Conservation (phyloP, 106 monocot genomes). For the Dioscorea zingiberensis region DNA sequence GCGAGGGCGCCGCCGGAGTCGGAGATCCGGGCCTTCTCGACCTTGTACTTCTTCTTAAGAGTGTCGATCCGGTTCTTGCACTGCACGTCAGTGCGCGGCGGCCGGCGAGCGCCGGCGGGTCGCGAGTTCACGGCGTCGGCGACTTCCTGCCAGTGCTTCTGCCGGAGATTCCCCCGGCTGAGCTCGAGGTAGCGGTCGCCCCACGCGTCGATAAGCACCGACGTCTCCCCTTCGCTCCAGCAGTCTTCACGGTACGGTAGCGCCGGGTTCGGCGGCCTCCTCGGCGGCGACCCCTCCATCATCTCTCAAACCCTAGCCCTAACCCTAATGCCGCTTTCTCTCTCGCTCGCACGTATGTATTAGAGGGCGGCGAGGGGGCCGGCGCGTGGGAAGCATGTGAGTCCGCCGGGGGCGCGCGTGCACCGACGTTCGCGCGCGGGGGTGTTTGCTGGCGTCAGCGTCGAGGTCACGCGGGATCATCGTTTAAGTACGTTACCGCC, state of each 20-base stretch:
- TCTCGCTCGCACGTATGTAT: neutral
- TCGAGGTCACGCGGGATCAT: neutral
- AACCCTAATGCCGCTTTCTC: neutral
- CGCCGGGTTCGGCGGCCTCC: constrained; percentile 53
- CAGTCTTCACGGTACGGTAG: constrained; percentile 86
- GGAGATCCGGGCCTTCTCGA: constrained; percentile 45
- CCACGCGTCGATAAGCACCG: constrained; percentile 77
- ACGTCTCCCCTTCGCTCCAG: constrained; percentile 95
- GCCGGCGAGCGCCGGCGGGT: constrained; percentile 32
- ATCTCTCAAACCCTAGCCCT: constrained; percentile 14
- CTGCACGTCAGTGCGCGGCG: constrained; percentile 73
- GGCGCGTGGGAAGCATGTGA: constrained; percentile 22
- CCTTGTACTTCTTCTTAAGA: constrained; percentile 91
- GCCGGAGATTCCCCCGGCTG: constrained; percentile 83
- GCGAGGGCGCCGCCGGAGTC: constrained; percentile 17
- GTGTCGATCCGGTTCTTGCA: constrained; percentile 96
- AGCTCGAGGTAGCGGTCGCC: constrained; percentile 78
- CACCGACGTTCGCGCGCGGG: constrained; percentile 24
- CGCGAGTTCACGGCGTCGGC: constrained; percentile 88
- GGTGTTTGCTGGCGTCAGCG: constrained; percentile 10
- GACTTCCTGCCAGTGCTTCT: constrained; percentile 93
- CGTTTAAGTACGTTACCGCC: no score
- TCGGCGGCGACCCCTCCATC: constrained; percentile 20
- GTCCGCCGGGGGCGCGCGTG: constrained; percentile 25
- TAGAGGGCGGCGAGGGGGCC: constrained; percentile 15